Conservation (phyloP, 148 eudicot species). For the Rhododendron simsii region DNA sequence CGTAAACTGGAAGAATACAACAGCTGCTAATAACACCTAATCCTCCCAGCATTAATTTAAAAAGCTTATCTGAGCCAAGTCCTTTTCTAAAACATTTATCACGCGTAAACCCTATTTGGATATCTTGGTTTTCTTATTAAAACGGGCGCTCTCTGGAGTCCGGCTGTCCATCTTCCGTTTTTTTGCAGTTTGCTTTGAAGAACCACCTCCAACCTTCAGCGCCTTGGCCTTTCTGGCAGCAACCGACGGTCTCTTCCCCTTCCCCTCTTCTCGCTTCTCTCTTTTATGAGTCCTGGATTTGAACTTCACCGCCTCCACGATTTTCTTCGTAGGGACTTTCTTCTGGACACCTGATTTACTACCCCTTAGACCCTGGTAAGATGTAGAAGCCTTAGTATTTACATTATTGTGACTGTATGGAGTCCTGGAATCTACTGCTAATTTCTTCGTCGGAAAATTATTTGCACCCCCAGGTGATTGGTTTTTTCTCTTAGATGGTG, state of each 20-base stretch:
- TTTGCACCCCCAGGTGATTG: slow-evolving; percentile 25
- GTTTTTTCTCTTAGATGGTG: slow-evolving; percentile 59
- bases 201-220: slow-evolving; percentile 22
- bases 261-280: slow-evolving; percentile 33
- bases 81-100: neutral
- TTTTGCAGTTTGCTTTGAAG: slow-evolving; percentile 35
- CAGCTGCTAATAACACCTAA: neutral
- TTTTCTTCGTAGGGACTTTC: slow-evolving; percentile 31
- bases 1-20: neutral
- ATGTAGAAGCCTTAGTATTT: slow-evolving; percentile 27
- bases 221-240: slow-evolving; percentile 77
- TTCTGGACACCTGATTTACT: slow-evolving; percentile 74
- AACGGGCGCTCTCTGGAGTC: slow-evolving; percentile 46
- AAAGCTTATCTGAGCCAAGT: neutral
- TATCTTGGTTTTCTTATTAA: slow-evolving; percentile 56
- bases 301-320: slow-evolving; percentile 15
- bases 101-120: slow-evolving; percentile 19
- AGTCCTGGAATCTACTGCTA: slow-evolving; percentile 18
- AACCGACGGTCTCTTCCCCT: slow-evolving; percentile 73
- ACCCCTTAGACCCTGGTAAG: slow-evolving; percentile 86
- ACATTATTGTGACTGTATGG: slow-evolving; percentile 17
- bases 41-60: neutral
- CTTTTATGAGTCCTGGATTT: slow-evolving; percentile 26
- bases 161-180: slow-evolving; percentile 67
- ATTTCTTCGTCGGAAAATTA: slow-evolving; percentile 35